phyloP scores from a whole-genome alignment of 2,329 filamentous ascomycete genomes.

The Sporothrix brunneoviolacea region DNA sequence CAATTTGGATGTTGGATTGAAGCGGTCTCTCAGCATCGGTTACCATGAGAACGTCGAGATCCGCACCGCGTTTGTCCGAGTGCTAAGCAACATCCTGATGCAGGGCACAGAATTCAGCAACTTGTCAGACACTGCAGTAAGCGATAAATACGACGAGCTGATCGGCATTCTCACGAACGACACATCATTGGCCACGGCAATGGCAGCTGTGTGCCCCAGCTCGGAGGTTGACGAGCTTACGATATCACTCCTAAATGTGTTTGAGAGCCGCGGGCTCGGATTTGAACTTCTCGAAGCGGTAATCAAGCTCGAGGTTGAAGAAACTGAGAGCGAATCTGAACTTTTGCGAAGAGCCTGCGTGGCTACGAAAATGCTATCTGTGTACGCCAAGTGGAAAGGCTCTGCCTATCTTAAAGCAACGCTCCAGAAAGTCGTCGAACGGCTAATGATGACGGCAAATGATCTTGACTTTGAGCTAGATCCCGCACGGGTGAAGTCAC shows the following conservation, averaged over 20 bases:
- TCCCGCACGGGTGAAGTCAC: constrained; percentile 51
- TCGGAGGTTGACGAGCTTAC: constrained; percentile 63
- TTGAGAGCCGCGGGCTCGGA: constrained; percentile 57
- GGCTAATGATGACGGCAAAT: constrained; percentile 59
- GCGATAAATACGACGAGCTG: constrained; percentile 61
- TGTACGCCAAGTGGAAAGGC: constrained; percentile 68
- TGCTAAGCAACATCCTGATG: constrained; percentile 63
- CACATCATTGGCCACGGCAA: constrained; percentile 54
- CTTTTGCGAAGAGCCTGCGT: constrained; percentile 62
- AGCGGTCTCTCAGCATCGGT: constrained; percentile 62
- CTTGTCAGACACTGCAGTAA: constrained; percentile 59
- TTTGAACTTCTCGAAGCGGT: constrained; percentile 59
- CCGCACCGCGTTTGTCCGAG: constrained; percentile 62
- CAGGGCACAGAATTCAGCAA: constrained; percentile 67
- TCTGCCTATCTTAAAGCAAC: constrained; percentile 56
- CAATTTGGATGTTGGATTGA: constrained; percentile 65
- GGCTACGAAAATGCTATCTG: constrained; percentile 64
- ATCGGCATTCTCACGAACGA: constrained; percentile 57
- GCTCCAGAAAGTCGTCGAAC: constrained; percentile 59
- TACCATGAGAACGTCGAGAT: constrained; percentile 66
- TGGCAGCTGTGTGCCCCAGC: constrained; percentile 60
- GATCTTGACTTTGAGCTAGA: constrained; percentile 63
- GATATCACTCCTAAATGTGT: constrained; percentile 62
- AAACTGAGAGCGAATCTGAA: constrained; percentile 63
- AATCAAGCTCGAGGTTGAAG: constrained; percentile 62